Evolutionary conservation across 2,329 filamentous ascomycete species (phyloP).

Genomic region (Pseudogymnoascus sp.): DNA sequence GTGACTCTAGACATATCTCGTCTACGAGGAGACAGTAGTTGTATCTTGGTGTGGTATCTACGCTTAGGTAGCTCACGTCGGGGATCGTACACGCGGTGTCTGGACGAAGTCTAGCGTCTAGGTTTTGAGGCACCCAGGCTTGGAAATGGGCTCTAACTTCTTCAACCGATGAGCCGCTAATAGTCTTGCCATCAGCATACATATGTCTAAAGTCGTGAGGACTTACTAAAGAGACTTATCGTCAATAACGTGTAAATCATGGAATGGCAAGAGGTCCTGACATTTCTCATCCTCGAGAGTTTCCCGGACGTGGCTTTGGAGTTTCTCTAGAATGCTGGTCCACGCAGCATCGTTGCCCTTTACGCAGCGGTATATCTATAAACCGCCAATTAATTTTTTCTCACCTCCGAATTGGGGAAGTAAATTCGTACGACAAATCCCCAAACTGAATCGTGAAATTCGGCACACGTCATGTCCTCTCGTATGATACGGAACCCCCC

Average conservation of each 20-base stretch:
- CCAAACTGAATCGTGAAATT: not conserved
- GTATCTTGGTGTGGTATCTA: constrained; percentile 5
- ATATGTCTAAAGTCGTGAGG: not conserved
- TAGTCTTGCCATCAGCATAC: not conserved
- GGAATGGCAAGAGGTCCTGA: not conserved
- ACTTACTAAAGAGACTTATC: not conserved
- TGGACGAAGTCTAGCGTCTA: not conserved
- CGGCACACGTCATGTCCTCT: constrained; percentile 1
- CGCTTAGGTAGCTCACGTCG: not conserved
- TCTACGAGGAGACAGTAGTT: not conserved
- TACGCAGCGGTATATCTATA: not conserved
- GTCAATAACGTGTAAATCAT: not conserved
- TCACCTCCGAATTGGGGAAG: not conserved
- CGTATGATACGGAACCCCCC: not conserved
- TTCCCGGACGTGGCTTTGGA: not conserved
- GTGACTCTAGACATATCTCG: not conserved
- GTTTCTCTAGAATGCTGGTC: not conserved
- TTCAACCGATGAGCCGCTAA: not conserved
- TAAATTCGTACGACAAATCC: not conserved
- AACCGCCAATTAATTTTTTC: not conserved
- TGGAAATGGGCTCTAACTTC: constrained; percentile 7
- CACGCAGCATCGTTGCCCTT: constrained; percentile 7
- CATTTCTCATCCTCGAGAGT: not conserved
- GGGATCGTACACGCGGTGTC: not conserved
- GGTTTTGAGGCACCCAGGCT: not conserved